Evolutionary conservation across 164 flowering plant species (phyloP).

Genomic region (Dillenia turbinata): DNA sequence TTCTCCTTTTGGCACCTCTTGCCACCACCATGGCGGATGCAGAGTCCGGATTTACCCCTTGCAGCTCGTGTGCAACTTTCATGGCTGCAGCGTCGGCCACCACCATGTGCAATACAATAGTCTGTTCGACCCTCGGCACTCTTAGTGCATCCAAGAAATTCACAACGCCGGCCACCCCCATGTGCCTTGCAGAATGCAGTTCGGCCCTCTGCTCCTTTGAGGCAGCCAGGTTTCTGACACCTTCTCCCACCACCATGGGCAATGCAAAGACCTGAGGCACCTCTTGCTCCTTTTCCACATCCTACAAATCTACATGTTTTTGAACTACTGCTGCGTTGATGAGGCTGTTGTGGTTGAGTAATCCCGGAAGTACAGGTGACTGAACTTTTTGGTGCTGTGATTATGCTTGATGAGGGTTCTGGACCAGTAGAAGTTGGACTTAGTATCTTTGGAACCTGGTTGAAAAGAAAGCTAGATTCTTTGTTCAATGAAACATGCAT

Average conservation of each 20-base stretch:
- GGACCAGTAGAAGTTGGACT: conserved; percentile 24
- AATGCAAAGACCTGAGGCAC: conserved; percentile 93
- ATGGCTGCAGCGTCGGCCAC: conserved; percentile 83
- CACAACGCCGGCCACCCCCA: conserved; percentile 95
- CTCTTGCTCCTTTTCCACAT: conserved; percentile 95
- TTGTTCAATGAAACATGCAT: conserved; percentile 12
- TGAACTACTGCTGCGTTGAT: conserved; percentile 34
- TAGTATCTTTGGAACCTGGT: conserved; percentile 19
- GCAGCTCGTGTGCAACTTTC: conserved; percentile 86
- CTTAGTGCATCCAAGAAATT: conserved; percentile 83
- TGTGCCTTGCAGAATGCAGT: conserved; percentile 96
- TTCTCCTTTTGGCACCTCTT: conserved; percentile 82
- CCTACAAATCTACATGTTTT: conserved; percentile 80
- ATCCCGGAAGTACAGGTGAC: conserved; percentile 75
- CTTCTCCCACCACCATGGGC: conserved; percentile 96
- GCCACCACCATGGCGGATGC: conserved; percentile 98
- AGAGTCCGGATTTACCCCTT: conserved; percentile 83
- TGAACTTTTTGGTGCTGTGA: conserved; percentile 59
- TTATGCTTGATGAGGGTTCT: conserved; percentile 42
- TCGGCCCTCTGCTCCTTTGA: conserved; percentile 93
- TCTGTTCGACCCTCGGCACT: conserved; percentile 98
- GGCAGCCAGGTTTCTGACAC: conserved; percentile 79
- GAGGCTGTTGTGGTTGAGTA: conserved; percentile 36
- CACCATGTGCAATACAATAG: conserved; percentile 92
- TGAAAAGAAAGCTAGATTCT: conserved; percentile 17